Evolutionary conservation across 2,329 filamentous ascomycete genomes (phyloP).

Genomic region (Aspergillaceae sp.): DNA sequence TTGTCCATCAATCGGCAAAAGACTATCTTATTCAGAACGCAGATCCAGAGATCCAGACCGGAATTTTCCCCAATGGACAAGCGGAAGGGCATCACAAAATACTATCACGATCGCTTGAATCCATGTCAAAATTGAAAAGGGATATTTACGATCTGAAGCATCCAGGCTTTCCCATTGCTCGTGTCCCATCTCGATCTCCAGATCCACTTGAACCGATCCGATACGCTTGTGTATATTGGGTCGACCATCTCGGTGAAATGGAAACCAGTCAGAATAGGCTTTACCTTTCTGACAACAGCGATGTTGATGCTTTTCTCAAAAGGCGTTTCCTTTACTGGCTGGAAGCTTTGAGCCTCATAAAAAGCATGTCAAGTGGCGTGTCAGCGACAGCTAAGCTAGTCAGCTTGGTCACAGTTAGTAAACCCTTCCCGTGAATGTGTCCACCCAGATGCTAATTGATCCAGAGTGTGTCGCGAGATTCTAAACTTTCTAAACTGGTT

Average conservation of each 20-base stretch:
- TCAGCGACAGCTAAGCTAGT: slow-evolving; percentile 2
- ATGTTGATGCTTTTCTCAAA: slow-evolving; percentile 2
- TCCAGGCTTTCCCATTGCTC: neutral
- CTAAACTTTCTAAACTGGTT: neutral
- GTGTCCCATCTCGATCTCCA: no score
- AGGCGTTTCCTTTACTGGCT: slow-evolving; percentile 6
- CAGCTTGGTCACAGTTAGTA: slow-evolving; percentile 5
- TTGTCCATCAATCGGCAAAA: slow-evolving; percentile 12
- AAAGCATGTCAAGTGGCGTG: neutral
- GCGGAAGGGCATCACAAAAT: neutral
- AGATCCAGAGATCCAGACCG: neutral
- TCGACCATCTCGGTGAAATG: neutral
- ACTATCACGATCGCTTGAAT: neutral
- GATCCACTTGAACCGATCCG: neutral
- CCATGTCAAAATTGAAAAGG: neutral
- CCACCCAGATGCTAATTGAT: neutral
- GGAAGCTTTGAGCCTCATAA: slow-evolving; percentile 3
- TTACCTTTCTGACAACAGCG: neutral
- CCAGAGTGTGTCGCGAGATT: neutral
- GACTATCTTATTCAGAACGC: slow-evolving; percentile 6
- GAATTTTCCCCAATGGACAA: neutral
- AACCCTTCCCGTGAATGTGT: neutral
- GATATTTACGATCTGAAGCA: neutral
- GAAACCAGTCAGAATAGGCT: neutral
- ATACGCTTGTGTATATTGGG: neutral